Evolutionary conservation across 169 alveolate species (phyloP).

Genomic region (Perkinsus marinus): DNA sequence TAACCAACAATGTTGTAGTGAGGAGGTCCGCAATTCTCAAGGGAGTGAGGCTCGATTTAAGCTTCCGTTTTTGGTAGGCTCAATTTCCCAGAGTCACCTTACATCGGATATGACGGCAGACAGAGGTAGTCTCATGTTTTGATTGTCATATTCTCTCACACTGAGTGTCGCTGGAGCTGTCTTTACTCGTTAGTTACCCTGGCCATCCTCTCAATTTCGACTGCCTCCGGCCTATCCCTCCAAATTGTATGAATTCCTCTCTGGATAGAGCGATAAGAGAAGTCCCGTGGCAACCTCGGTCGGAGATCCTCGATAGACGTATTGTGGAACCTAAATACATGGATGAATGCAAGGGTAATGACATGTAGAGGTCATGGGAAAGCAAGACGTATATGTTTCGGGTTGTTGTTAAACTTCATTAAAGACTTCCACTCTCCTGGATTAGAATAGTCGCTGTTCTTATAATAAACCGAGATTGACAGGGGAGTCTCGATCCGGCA

Average conservation of each 20-base stretch:
- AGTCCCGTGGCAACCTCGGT: slow-evolving; percentile 59
- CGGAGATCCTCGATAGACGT: slow-evolving; percentile 39
- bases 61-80: background rate
- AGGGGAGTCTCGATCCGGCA: background rate
- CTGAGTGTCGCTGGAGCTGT: no score
- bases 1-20: background rate
- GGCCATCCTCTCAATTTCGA: background rate
- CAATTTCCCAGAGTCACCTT: background rate
- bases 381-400: background rate
- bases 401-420: no score
- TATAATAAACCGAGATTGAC: background rate
- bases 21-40: background rate
- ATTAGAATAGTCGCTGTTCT: no score
- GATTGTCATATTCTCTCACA: background rate
- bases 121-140: background rate
- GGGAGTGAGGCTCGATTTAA: background rate
- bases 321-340: slow-evolving; percentile 51
- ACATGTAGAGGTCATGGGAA: background rate
- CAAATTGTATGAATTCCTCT: slow-evolving; percentile 17
- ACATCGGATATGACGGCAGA: background rate
- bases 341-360: slow-evolving; percentile 49
- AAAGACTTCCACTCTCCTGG: no score
- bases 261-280: slow-evolving; percentile 50
- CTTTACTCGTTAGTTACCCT: background rate
- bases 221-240: background rate